Evolutionary conservation across 2,329 filamentous ascomycete species (phyloP).

Genomic region (Paramyrothecium roridum): DNA sequence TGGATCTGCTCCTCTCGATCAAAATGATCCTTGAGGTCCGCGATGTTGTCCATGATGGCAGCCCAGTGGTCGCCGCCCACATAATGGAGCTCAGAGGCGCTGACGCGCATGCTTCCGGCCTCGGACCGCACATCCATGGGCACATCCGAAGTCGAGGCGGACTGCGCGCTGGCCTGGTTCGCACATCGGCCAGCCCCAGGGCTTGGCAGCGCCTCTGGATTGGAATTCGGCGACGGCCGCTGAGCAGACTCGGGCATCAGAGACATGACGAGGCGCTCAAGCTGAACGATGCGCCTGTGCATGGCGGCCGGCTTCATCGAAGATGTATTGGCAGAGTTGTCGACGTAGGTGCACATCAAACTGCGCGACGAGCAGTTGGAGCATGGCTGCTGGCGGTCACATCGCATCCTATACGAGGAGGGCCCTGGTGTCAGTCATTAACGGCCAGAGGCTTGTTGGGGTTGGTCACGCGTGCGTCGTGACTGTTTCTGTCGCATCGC

Average conservation of each 20-base stretch:
- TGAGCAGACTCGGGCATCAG: too few relatives aligned
- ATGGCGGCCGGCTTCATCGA: not conserved
- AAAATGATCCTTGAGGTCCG: slow-evolving; percentile 33
- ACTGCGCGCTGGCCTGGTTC: too few relatives aligned
- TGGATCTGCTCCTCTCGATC: slow-evolving; percentile 20
- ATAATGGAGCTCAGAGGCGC: slow-evolving; percentile 22
- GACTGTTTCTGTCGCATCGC: too few relatives aligned
- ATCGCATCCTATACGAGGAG: slow-evolving; percentile 12
- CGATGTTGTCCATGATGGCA: slow-evolving; percentile 35
- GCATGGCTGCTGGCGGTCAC: slow-evolving; percentile 20
- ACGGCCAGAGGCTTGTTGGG: too few relatives aligned
- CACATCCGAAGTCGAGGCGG: too few relatives aligned
- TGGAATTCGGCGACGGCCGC: too few relatives aligned
- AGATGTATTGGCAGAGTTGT: too few relatives aligned
- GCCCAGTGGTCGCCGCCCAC: slow-evolving; percentile 35
- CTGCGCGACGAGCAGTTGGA: slow-evolving; percentile 14
- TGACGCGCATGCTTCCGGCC: slow-evolving; percentile 24
- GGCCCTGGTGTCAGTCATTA: too few relatives aligned
- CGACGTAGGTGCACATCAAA: slow-evolving; percentile 14
- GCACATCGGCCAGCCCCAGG: too few relatives aligned
- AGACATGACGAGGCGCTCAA: slow-evolving; percentile 3
- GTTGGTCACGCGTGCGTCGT: too few relatives aligned
- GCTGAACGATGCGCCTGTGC: not conserved
- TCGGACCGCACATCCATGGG: slow-evolving; percentile 14
- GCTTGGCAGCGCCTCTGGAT: too few relatives aligned